phyloP scores from a whole-genome alignment of 2,329 filamentous ascomycete genomes.

The Diaporthe sp. region DNA sequence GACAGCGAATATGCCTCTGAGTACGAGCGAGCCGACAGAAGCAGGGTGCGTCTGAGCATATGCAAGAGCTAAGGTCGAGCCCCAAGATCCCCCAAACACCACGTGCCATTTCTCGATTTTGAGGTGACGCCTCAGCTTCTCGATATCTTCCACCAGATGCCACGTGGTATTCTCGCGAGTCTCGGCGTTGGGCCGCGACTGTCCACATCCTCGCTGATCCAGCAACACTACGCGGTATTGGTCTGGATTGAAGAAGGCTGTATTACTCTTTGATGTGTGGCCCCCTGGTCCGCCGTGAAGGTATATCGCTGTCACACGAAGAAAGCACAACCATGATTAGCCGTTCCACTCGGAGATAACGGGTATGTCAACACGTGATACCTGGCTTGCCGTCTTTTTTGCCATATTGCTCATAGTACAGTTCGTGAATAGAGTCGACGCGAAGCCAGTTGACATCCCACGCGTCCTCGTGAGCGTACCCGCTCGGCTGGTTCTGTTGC shows the following conservation, averaged over 20 bases:
- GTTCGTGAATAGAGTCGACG: neutral
- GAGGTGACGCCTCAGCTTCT: constrained; percentile 55
- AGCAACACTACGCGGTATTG: constrained; percentile 59
- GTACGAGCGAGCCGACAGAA: constrained; percentile 52
- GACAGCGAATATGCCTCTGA: constrained; percentile 57
- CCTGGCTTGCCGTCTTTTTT: constrained; percentile 19
- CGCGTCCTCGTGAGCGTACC: neutral
- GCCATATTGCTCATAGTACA: constrained; percentile 10
- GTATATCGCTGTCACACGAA: constrained; percentile 39
- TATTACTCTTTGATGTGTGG: constrained; percentile 48
- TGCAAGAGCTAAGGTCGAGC: constrained; percentile 56
- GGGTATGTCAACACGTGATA: neutral
- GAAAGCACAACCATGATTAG: neutral
- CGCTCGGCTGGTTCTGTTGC: neutral
- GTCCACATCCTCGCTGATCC: constrained; percentile 60
- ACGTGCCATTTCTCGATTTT: constrained; percentile 56
- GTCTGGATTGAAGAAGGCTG: constrained; percentile 56
- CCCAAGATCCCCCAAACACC: constrained; percentile 63
- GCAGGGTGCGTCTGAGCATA: constrained; percentile 58
- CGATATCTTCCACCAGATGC: constrained; percentile 59
- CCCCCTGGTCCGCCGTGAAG: constrained; percentile 58
- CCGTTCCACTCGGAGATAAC: neutral
- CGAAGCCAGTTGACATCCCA: constrained; percentile 9
- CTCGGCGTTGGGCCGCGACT: constrained; percentile 55
- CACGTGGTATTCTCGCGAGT: constrained; percentile 59